Evolutionary conservation across 257 asterid genomes (phyloP).

Genomic region (Salvia splendens): DNA sequence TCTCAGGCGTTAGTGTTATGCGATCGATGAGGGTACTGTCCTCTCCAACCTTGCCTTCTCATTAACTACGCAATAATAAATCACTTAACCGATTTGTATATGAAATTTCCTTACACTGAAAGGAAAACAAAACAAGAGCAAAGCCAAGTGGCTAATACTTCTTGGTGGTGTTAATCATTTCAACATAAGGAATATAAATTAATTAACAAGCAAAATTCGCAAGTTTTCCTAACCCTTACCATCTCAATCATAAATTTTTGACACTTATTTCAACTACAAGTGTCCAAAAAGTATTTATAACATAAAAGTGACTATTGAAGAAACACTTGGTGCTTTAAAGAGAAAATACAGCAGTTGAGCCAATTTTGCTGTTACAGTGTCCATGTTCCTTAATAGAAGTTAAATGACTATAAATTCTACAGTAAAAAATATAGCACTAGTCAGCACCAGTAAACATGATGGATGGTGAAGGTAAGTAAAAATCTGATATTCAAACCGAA

Average conservation of each 20-base stretch:
- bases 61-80: constrained; percentile 11
- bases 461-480: background rate
- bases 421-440: background rate
- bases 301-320: background rate
- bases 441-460: background rate
- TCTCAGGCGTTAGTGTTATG: background rate
- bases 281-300: background rate
- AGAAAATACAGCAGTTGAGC: background rate
- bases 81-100: background rate
- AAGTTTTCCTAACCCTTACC: background rate
- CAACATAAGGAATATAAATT: background rate
- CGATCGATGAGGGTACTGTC: constrained; percentile 13
- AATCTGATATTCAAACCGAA: background rate
- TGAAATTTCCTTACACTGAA: background rate
- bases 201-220: background rate
- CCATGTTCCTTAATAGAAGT: background rate
- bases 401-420: background rate
- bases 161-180: background rate
- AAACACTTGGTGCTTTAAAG: background rate
- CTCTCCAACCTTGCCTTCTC: background rate
- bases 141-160: background rate
- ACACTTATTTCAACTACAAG: background rate
- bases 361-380: background rate
- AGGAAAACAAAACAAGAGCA: background rate
- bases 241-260: no score